A percentile compares a stretch with the other conserved stretches of the same genome.
These are phyloP conservation scores for Coniella lustricola DNA, from an alignment of 2,329 filamentous ascomycete genomes.

Conservation along the genomic window DNA sequence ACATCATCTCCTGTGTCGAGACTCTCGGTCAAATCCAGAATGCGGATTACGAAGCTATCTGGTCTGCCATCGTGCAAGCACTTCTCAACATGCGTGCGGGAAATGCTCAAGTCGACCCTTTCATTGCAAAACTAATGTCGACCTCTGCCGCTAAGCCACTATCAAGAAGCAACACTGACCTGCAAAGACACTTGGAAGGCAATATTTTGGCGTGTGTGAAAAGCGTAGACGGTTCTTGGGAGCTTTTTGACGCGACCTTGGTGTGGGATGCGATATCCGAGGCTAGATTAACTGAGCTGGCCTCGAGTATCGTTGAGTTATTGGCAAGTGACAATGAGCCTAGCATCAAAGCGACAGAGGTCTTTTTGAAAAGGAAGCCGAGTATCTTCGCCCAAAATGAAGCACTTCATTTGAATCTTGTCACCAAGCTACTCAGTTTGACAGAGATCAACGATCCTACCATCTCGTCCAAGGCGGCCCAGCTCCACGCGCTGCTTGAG, in stretches of 20 bases:
- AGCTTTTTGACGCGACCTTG: conserved; percentile 42
- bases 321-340: conserved; percentile 20
- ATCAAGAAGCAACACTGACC: conserved; percentile 28
- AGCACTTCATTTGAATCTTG: conserved; percentile 40
- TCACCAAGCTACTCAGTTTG: conserved; percentile 46
- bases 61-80: conserved; percentile 36
- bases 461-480: conserved; percentile 33
- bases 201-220: conserved; percentile 33
- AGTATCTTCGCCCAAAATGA: conserved; percentile 38
- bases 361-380: conserved; percentile 39
- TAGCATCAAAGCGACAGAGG: conserved; percentile 39
- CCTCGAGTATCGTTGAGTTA: conserved; percentile 22
- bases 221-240: conserved; percentile 30
- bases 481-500: conserved; percentile 40
- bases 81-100: conserved; percentile 30
- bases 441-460: conserved; percentile 40
- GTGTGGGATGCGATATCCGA: conserved; percentile 34
- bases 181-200: conserved; percentile 43
- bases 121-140: conserved; percentile 41
- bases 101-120: conserved; percentile 23
- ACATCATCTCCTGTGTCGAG: conserved; percentile 60
- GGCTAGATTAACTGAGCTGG: conserved; percentile 24
- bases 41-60: conserved; percentile 33
- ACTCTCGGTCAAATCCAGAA: conserved; percentile 38
- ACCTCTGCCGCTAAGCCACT: conserved; percentile 32